Evolutionary conservation across 192 early-diverging fungal species (phyloP).

Genomic region (Allomyces arbusculus): DNA sequence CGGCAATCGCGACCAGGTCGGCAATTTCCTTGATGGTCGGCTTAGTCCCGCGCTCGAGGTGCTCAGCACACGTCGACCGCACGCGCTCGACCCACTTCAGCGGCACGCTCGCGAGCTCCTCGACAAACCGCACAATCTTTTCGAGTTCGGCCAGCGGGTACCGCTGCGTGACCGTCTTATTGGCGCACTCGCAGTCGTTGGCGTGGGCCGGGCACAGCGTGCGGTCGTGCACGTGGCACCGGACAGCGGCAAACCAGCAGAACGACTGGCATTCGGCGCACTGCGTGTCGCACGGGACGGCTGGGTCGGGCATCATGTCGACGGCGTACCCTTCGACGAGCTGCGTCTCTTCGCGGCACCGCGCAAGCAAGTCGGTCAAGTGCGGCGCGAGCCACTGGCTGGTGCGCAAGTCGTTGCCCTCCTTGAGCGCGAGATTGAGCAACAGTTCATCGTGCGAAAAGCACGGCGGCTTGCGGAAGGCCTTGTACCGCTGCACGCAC

Average conservation of each 20-base stretch:
- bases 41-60: neutral
- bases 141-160: neutral
- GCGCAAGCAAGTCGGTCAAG: neutral
- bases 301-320: neutral
- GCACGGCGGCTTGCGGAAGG: slow-evolving; percentile 57
- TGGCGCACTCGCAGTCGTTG: neutral
- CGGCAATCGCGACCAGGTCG: too few species aligned
- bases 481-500: slow-evolving; percentile 65
- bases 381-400: neutral
- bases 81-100: neutral
- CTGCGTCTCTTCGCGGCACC: neutral
- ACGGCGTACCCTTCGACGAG: neutral
- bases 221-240: neutral
- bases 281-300: neutral
- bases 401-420: slow-evolving; percentile 1
- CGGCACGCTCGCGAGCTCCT: neutral
- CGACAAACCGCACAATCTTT: neutral
- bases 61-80: neutral
- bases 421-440: slow-evolving; percentile 29
- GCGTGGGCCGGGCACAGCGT: neutral
- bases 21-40: neutral
- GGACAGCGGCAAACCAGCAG: neutral
- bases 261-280: neutral
- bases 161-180: neutral
- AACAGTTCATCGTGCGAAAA: slow-evolving; percentile 90